Base-by-base conservation (phyloP, 129 eudicot species). In the Centrapalus pauciflorus region DNA sequence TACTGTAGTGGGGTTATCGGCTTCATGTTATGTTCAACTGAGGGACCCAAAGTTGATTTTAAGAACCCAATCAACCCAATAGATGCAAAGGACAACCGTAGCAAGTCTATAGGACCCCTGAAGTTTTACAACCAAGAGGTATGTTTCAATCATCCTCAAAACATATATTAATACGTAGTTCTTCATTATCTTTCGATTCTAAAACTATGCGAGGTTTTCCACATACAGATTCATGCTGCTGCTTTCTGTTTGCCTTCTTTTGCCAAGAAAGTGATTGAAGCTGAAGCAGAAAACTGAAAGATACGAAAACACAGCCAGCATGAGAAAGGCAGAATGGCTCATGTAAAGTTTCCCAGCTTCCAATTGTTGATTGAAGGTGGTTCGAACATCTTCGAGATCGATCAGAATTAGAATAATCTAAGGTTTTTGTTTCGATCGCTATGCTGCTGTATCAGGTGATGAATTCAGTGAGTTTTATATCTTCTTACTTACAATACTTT, bases 191-290 rank as follows among this genome's bases (percentile, higher is more conserved):
- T 48, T 34, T 55, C 30, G 3, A 7, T 6, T 13, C 14, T 32
- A 45, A 59, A 55, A 1, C 1, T 38, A 46, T 27, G 12, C 3
- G 5, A 30, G 46, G 29, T 43, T 63, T 70, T 70, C 4, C n/a
- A 16, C 55, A 12, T 55, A 50, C 96, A 93, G 99, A 81, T 93
- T 58, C 99, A 93, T 49, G 55, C 89, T 16, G 99, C 99, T 30
- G 95, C 99, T 19, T 93, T 93, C 84, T 93, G 96, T 73, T 82
- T 93, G 78, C 99, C 99, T 7, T 67, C 99, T 2, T 93, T 89
- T 59, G 99, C 99, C 17, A 88, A 78, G 77, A 93, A 79, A 81
- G 96, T 93, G 77, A 88, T 93, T 1, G 95, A 83, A 30, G 54
- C 88, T 43, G 84, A 87, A 74, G 70, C 90, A 3, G 69, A 76